Base-by-base conservation (phyloP, 805 yeast species). In the Metschnikowia colocasiae region DNA sequence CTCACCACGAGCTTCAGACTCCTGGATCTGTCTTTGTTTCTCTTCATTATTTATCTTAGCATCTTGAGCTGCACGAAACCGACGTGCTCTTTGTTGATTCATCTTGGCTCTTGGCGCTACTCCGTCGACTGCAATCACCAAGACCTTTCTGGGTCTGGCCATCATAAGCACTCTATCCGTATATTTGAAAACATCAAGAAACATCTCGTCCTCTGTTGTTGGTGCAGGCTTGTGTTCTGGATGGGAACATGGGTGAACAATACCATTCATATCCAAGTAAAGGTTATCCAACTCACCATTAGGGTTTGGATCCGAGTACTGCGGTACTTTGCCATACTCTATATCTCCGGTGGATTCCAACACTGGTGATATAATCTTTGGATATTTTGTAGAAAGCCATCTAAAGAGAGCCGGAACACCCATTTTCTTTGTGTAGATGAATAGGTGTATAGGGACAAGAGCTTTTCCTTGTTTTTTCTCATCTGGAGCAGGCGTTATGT, bases 361-460 rank as follows among this genome's bases (percentile, higher is more conserved):
- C 5, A 89, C 97, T 0, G 96, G 95, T 0, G 95, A 80, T 45
- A 94, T 88, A 64, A 88, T 92, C 69, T 92, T 91, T 10, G 99
- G 98, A 60, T 90, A 94, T 64, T 91, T 89, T 53, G 81, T 69
- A 1, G 98, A 89, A 41, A 94, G 74, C 98, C 99, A 94, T 71
- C 99, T 79, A 69, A 90, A 94, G 60, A 94, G 83, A 19, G 99
- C 97, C 53, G 99, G 99, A 55, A 94, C 99, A 75, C 99, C 96
- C 94, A 87, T 86, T 18, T 18, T 45, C 18, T 35, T 22, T 22
- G 26, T 33, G 23, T 35, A 22, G 25, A 22, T 20, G 46, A 27
- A 20, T 39, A 20, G 34, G 23, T n/a, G 36, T 40, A 15, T 29
- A 22, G n/a, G 27, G 20, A 16, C 13, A 1, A 12, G 7, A 10